phyloP scores from a whole-genome alignment of 495 filamentous ascomycete species.

The Xylaria scruposa region DNA sequence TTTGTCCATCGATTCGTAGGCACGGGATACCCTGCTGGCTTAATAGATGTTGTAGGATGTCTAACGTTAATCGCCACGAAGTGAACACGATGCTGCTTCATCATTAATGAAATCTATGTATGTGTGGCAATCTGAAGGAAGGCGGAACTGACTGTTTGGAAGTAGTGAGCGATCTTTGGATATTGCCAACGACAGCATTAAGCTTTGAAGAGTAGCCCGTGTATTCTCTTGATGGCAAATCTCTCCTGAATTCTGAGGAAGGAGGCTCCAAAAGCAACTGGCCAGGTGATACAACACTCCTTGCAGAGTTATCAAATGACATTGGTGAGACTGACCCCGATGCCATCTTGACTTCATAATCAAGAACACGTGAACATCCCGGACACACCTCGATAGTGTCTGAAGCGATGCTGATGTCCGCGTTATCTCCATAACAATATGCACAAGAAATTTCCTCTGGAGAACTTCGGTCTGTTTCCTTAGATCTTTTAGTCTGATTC shows the following conservation, averaged over 20 bases:
- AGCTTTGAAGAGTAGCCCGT: slow-evolving; percentile 41
- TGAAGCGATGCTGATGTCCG: background rate
- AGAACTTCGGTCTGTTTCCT: background rate
- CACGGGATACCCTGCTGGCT: slow-evolving; percentile 34
- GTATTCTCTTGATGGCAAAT: background rate
- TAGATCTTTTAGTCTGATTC: background rate
- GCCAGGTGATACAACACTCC: background rate
- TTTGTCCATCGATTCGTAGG: slow-evolving; percentile 46
- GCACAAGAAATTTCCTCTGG: slow-evolving; percentile 5
- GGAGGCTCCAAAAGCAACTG: too few relatives aligned
- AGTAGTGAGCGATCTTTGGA: slow-evolving; percentile 29
- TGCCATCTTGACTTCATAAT: background rate
- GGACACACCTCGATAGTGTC: slow-evolving; percentile 11
- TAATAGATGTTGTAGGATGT: slow-evolving; percentile 41
- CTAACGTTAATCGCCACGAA: slow-evolving; percentile 54
- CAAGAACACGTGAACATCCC: background rate
- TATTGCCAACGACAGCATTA: slow-evolving; percentile 38
- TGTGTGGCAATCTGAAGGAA: background rate
- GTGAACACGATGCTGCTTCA: slow-evolving; percentile 55
- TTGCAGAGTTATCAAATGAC: background rate
- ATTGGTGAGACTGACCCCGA: background rate
- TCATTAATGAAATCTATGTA: background rate
- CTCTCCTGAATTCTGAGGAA: background rate
- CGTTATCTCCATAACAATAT: slow-evolving; percentile 4
- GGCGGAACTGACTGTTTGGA: slow-evolving; percentile 39